Evolutionary conservation across 2,329 filamentous ascomycete genomes (phyloP).

Genomic region (Phialophora tarda): DNA sequence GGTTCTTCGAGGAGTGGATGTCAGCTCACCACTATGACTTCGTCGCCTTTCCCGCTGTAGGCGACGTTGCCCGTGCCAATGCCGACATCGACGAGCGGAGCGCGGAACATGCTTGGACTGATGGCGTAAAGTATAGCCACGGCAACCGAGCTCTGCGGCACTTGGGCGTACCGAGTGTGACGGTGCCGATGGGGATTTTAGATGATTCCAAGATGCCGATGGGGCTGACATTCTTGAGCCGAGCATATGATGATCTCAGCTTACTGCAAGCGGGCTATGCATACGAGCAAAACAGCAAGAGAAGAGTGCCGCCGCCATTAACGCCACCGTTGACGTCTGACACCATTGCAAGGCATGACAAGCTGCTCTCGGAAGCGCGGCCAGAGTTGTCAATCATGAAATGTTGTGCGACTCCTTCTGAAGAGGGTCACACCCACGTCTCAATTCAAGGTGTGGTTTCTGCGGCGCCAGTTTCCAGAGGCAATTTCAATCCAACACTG

Average conservation of each 20-base stretch:
- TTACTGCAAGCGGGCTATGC: conserved; percentile 40
- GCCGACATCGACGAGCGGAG: conserved; percentile 47
- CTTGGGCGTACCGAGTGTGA: conserved; percentile 42
- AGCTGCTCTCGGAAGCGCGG: background rate
- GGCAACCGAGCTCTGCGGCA: conserved; percentile 49
- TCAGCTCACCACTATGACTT: conserved; percentile 47
- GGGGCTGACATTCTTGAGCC: conserved; percentile 40
- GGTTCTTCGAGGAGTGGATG: conserved; percentile 55
- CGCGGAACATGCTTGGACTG: conserved; percentile 48
- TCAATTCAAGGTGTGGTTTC: conserved; percentile 3
- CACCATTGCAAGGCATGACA: background rate
- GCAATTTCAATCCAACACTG: conserved; percentile 7
- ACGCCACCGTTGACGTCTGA: conserved; percentile 26
- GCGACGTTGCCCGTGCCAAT: conserved; percentile 57
- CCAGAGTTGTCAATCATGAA: conserved; percentile 6
- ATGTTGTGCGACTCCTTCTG: background rate
- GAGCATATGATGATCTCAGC: conserved; percentile 41
- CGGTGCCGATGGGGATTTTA: conserved; percentile 42
- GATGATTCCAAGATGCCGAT: conserved; percentile 40
- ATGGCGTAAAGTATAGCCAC: conserved; percentile 59
- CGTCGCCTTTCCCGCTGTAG: conserved; percentile 56
- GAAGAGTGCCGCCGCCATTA: conserved; percentile 20
- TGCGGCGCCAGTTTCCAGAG: background rate
- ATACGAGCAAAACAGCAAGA: conserved; percentile 36
- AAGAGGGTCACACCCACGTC: background rate